phyloP scores from a whole-genome alignment of 345 rosid species.

The Brassica cretica region DNA sequence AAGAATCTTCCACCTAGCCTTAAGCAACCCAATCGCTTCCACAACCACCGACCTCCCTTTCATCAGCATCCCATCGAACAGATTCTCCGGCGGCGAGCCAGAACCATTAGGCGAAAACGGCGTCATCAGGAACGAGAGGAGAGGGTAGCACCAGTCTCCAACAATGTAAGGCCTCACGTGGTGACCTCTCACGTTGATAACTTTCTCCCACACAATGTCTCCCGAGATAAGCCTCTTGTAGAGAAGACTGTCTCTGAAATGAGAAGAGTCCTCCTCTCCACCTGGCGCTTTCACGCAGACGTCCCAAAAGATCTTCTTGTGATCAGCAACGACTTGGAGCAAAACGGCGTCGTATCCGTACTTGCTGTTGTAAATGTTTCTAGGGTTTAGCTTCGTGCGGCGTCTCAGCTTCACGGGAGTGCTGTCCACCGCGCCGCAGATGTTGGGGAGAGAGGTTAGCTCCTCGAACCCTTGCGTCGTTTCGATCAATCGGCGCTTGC shows the following conservation, averaged over 20 bases:
- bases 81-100: slow-evolving; percentile 83
- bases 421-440: slow-evolving; percentile 89
- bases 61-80: slow-evolving; percentile 98
- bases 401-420: slow-evolving; percentile 67
- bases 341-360: slow-evolving; percentile 76
- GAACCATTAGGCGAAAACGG: slow-evolving; percentile 82
- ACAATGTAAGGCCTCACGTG: slow-evolving; percentile 86
- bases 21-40: slow-evolving; percentile 90
- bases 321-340: slow-evolving; percentile 92
- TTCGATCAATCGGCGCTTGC: slow-evolving; percentile 78
- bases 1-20: slow-evolving; percentile 92
- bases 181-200: slow-evolving; percentile 71
- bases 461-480: slow-evolving; percentile 91
- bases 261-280: slow-evolving; percentile 71
- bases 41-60: slow-evolving; percentile 92
- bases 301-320: slow-evolving; percentile 92
- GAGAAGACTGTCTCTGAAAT: slow-evolving; percentile 85
- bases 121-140: slow-evolving; percentile 80
- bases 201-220: slow-evolving; percentile 93
- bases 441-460: slow-evolving; percentile 82
- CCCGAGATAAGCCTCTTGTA: slow-evolving; percentile 79
- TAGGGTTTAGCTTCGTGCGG: slow-evolving; percentile 42
- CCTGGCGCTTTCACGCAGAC: slow-evolving; percentile 96
- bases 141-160: slow-evolving; percentile 97
- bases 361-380: slow-evolving; percentile 51